These are phyloP conservation scores for Kandelia obovata DNA, from an alignment of 345 rosid species.

Conservation along the genomic window DNA sequence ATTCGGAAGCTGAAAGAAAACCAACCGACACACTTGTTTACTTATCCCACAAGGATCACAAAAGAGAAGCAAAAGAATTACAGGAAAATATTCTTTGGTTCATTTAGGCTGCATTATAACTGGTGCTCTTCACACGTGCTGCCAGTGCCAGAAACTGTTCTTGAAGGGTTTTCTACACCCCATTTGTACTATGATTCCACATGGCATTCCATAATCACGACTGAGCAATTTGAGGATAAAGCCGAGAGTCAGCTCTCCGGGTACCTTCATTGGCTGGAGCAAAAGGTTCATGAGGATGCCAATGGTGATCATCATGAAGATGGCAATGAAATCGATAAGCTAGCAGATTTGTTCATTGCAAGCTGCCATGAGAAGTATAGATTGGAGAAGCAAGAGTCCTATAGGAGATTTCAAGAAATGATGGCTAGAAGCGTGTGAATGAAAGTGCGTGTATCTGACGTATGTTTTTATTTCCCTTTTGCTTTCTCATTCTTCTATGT, in stretches of 20 bases:
- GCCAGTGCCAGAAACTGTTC: slow-evolving; percentile 52
- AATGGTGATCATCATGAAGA: slow-evolving; percentile 10
- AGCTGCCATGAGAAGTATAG: slow-evolving; percentile 77
- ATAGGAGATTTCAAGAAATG: slow-evolving; percentile 86
- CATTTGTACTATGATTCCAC: slow-evolving; percentile 53
- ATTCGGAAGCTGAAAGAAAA: slow-evolving; percentile 42
- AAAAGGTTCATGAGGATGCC: slow-evolving; percentile 23
- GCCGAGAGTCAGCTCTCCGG: slow-evolving; percentile 47
- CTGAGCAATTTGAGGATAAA: slow-evolving; percentile 24
- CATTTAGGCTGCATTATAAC: slow-evolving; percentile 84
- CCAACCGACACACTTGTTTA: slow-evolving; percentile 34
- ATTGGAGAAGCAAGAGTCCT: slow-evolving; percentile 93
- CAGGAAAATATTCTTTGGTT: slow-evolving; percentile 56
- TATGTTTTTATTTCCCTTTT: not conserved
- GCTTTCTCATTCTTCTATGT: slow-evolving; percentile 32
- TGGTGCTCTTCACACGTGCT: slow-evolving; percentile 78
- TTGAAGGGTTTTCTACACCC: slow-evolving; percentile 33
- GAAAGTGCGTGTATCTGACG: not conserved
- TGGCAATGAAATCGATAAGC: slow-evolving; percentile 62
- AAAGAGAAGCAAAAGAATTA: slow-evolving; percentile 39
- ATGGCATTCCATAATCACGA: slow-evolving; percentile 42
- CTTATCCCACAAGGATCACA: slow-evolving; percentile 32
- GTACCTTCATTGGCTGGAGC: slow-evolving; percentile 69
- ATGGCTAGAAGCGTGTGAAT: slow-evolving; percentile 61
- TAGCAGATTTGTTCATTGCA: slow-evolving; percentile 85